Evolutionary conservation across 176 grass and related monocot species (phyloP), one percentile per base, ranked within the genome.

Genomic region (Oryza rufipogon): DNA sequence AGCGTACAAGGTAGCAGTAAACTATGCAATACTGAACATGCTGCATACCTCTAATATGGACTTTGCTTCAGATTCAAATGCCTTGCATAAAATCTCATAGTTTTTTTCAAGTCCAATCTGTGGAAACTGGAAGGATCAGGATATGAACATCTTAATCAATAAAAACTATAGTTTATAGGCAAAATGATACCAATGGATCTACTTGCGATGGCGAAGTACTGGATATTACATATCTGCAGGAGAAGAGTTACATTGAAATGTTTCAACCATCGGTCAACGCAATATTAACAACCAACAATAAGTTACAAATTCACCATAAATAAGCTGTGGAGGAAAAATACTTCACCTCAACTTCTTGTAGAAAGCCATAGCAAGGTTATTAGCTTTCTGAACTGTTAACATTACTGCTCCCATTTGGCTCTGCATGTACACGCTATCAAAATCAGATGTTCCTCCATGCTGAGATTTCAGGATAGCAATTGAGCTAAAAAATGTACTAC

Each of bases 301-400:
- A 84, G 38, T 17, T 36, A 86, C 12, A 32, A 12, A 77, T 22
- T 7, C 56, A 44, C 4, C 9, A 38, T 25, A 47, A 68, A 78
- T 51, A 86, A 76, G 34, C 4, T 14, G 19, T 71, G 47, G 14
- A 39, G 20, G 38, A 48, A 79, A 66, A 11, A 28, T 0, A 20
- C 41, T 65, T 88, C 76, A 98, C 96, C 88, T 81, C 69, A 98
- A 91, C 52, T 92, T 95, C 11, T 12, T 84, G 68, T 94, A 96
- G 85, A 98, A 98, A 86, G 44, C 79, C 89, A 98, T 87, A 64
- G 91, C 96, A 66, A 34, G 41, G 0, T 72, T 44, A 75, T 95
- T 95, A 80, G 85, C 66, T 80, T 98, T 98, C 79, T 98, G 96
- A 87, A 98, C 93, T 76, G 93, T 98, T 72, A 98, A 87, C 93